These are phyloP conservation scores for Madurella mycetomatis DNA, from an alignment of 2,329 filamentous ascomycete species.

Conservation along the genomic window DNA sequence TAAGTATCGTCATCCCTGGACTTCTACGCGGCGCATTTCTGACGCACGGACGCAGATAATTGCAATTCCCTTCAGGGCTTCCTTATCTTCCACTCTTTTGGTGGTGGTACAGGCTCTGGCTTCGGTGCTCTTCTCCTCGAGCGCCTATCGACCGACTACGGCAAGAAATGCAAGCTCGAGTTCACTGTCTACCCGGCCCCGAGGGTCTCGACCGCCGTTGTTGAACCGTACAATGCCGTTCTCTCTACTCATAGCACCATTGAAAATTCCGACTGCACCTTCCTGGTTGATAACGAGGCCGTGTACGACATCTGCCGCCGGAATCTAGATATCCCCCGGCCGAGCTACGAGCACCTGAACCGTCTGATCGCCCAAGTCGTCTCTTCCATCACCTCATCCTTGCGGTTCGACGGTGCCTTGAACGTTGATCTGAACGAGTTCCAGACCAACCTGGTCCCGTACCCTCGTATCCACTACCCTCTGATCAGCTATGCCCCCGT, in stretches of 20 bases:
- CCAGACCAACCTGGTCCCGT: constrained; percentile 72
- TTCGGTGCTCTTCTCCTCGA: constrained; percentile 69
- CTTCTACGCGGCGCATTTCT: constrained; percentile 4
- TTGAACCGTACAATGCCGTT: constrained; percentile 71
- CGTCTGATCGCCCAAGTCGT: constrained; percentile 70
- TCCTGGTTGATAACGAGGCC: constrained; percentile 70
- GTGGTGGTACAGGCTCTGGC: constrained; percentile 67
- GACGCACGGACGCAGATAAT: constrained; percentile 50
- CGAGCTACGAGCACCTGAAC: constrained; percentile 68
- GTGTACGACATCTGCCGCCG: constrained; percentile 72
- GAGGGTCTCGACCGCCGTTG: constrained; percentile 64
- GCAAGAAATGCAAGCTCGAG: constrained; percentile 74
- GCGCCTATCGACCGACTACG: constrained; percentile 68
- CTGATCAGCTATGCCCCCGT: constrained; percentile 70
- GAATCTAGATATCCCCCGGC: constrained; percentile 65
- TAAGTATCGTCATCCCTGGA: constrained; percentile 29
- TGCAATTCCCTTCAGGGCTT: constrained; percentile 69
- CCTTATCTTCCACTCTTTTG: constrained; percentile 71
- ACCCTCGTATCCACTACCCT: constrained; percentile 70
- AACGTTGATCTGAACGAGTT: constrained; percentile 75
- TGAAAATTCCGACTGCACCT: constrained; percentile 75
- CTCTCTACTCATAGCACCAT: constrained; percentile 71
- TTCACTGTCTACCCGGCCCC: constrained; percentile 69
- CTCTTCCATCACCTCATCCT: constrained; percentile 68
- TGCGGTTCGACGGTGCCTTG: constrained; percentile 68